Percentiles rank a stretch among this genome's conserved stretches.
These are phyloP conservation scores for Skeletonema marinoi DNA, from an alignment of 108 stramenopile genomes.

Conservation along the genomic window DNA sequence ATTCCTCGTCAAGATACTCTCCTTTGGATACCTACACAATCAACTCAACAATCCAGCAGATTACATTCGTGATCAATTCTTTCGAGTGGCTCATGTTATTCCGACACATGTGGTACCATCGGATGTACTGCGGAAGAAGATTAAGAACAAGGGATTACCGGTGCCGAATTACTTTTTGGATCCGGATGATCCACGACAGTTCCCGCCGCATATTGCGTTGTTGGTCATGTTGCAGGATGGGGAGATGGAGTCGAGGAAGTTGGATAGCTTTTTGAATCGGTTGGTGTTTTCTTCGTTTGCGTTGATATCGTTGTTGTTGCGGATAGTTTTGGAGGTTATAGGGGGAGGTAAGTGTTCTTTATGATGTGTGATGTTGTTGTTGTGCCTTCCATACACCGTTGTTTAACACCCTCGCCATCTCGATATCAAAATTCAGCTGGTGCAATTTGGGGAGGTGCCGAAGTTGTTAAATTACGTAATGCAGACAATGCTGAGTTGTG, in stretches of 20 bases:
- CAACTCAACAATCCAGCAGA: conserved; percentile 44
- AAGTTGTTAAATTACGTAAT: conserved; percentile 15
- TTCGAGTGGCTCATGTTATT: conserved; percentile 18
- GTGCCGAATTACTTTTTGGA: conserved; percentile 45
- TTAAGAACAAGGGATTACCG: conserved; percentile 28
- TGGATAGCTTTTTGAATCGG: conserved; percentile 31
- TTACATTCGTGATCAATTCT: conserved; percentile 42
- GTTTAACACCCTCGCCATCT: too few species aligned
- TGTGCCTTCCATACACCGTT: too few species aligned
- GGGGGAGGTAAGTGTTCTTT: conserved; percentile 4
- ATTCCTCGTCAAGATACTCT: conserved; percentile 20
- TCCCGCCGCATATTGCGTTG: conserved; percentile 41
- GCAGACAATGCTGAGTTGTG: conserved; percentile 34
- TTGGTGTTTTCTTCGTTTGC: conserved; percentile 32
- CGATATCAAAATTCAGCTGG: background rate
- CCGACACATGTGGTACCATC: conserved; percentile 19
- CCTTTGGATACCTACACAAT: conserved; percentile 28
- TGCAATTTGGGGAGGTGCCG: conserved; percentile 47
- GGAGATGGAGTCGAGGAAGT: conserved; percentile 32
- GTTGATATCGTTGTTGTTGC: conserved; percentile 27
- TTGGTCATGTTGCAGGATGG: conserved; percentile 45
- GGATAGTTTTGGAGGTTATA: conserved; percentile 37
- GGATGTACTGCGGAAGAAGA: conserved; percentile 35
- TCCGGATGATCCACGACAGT: conserved; percentile 35
- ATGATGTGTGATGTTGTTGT: too few species aligned